Evolutionary conservation across 495 filamentous ascomycete species (phyloP).

Genomic region (Astrothelium subdiscretum): DNA sequence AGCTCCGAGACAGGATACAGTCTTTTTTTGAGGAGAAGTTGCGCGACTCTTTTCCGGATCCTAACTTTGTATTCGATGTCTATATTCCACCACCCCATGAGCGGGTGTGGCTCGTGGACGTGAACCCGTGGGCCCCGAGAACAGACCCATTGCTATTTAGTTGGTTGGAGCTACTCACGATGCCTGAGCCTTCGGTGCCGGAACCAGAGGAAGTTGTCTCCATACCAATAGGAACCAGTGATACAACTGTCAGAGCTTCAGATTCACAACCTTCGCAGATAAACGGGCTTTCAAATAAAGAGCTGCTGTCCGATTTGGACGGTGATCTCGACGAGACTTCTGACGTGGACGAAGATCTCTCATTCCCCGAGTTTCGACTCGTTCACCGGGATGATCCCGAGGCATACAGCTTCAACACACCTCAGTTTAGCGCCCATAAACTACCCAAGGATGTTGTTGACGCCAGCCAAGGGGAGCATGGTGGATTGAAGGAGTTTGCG

Average conservation of each 20-base stretch:
- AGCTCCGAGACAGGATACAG: conserved; percentile 49
- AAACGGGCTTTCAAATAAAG: neutral
- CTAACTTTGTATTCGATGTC: conserved; percentile 77
- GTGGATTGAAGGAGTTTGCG: conserved; percentile 74
- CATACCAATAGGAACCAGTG: neutral
- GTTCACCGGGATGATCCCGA: conserved; percentile 75
- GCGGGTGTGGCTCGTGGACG: conserved; percentile 76
- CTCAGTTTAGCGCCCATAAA: conserved; percentile 92
- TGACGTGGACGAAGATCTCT: conserved; percentile 45
- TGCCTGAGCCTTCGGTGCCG: conserved; percentile 42
- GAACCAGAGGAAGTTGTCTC: conserved; percentile 20
- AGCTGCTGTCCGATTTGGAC: neutral
- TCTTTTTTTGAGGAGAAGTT: conserved; percentile 64
- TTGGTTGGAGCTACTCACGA: conserved; percentile 74
- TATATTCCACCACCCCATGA: conserved; percentile 74
- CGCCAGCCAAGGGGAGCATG: conserved; percentile 49
- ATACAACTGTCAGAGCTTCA: neutral
- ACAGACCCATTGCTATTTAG: conserved; percentile 85
- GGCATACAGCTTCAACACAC: conserved; percentile 69
- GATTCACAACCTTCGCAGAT: neutral
- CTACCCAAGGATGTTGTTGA: conserved; percentile 90
- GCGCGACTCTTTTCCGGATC: conserved; percentile 67
- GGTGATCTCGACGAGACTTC: conserved; percentile 32
- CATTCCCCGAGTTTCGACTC: conserved; percentile 67
- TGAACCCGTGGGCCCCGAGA: conserved; percentile 87